Evolutionary conservation across 192 early-diverging fungal genomes (phyloP), one percentile per base, ranked within the genome.

Genomic region (Gaertneriomyces sp.): DNA sequence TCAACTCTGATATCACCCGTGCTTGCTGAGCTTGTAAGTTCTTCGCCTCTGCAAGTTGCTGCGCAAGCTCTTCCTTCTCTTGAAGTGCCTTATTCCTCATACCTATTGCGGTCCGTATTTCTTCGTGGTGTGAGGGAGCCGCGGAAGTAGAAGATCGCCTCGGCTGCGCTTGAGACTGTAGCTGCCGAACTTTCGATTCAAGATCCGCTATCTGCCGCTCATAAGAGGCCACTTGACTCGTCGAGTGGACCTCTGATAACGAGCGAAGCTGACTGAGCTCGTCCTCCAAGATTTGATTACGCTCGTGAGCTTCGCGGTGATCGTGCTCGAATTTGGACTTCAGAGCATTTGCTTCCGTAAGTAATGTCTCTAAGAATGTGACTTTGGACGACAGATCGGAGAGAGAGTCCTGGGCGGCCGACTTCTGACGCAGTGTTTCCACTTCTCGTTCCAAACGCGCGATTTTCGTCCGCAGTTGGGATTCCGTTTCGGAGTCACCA

Each of bases 381-480:
- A 84, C 65, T 45, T 70, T 76, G 9, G 76, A 72, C 20, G 47
- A 53, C 47, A 62, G 63, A 10, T 33, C 68, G 19, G 54, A 55
- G 7, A 52, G 69, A 12, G 72, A 63, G 8, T 33, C 68, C 33
- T 66, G 53, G 12, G 53, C 72, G 8, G 72, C 39, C 7, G 25
- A 8, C 53, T 75, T 74, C 19, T 69, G 41, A 55, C 60, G 45
- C 57, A 78, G 33, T 39, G 60, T 40, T 53, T 76, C 53, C 39
- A 90, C 71, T 66, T 90, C 83, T 42, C 79, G 71, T 68, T 91
- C 85, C 14, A 91, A 77, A 42, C 86, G 80, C 16, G 77, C 76
- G 14, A 85, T 65, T 65, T 86, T 69, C 75, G 46, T 33, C 25
- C 25, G 25, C 25, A 33, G 25, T 2, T 33, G 25, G 25, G 25